Base-by-base conservation (phyloP, 495 filamentous ascomycete species). In the Penicillium roqueforti region DNA sequence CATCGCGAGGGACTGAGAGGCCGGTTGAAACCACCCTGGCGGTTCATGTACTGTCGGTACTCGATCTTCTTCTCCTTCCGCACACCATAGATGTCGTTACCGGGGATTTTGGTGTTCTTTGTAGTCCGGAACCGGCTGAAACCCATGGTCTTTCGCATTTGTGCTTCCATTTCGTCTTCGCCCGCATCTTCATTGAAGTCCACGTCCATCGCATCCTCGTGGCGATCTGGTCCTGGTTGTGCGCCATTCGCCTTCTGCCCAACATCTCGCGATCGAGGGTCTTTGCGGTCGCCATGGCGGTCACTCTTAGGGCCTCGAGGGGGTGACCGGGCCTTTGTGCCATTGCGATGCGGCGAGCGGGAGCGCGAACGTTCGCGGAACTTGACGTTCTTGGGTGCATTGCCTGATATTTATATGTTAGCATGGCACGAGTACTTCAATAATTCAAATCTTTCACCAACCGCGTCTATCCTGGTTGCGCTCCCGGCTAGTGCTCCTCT, bases 31-130 rank as follows among this genome's bases (percentile, higher is more conserved):
- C 93, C 93, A 41, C 92, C 92, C n/a, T 84, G 72, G 51, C 93
- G 86, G 69, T 98, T 98, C 93, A 98, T 98, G 68, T 98, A 98
- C 81, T 98, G 93, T 65, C 93, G 78, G 65, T 97, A 97, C 78
- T 95, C 83, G 6, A 87, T 88, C 80, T 89, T 89, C 84, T 95
- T 97, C 75, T 95, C 92, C 78, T 95, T 97, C 54, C 87, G 74
- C 26, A 96, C 84, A 6, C 78, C 88, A 45, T 86, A 91, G 49
- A 89, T 82, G 61, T 96, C 81, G 65, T 98, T 98, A 6, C 93
- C 93, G 7, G 83, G 79, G 0, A 98, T 85, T 65, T 97, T 97
- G 58, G 88, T 91, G 53, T 87, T 80, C 65, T 97, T 95, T 31
- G 93, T 97, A 16, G 82, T 87, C 42, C 85, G 85, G 68, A 98